These are phyloP conservation scores for Rhizophagus prolifer DNA, from an alignment of 192 early-diverging fungal genomes.

Conservation along the genomic window DNA sequence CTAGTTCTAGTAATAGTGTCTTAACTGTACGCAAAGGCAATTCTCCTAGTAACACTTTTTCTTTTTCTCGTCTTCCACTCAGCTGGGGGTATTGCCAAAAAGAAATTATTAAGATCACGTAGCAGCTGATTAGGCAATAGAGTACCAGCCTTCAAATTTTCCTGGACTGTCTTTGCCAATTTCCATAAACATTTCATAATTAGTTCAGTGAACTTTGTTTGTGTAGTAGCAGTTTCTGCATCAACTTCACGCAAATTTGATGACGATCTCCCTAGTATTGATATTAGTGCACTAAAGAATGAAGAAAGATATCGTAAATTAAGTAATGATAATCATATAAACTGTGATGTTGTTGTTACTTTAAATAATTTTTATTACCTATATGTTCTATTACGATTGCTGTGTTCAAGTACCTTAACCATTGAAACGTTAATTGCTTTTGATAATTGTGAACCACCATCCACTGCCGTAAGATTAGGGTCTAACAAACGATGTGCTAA, in stretches of 20 bases:
- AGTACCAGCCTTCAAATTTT: slow-evolving; percentile 60
- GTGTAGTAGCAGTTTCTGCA: slow-evolving; percentile 42
- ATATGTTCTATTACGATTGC: slow-evolving; percentile 74
- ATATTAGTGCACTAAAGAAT: slow-evolving; percentile 65
- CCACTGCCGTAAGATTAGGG: slow-evolving; percentile 61
- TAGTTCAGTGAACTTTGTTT: slow-evolving; percentile 81
- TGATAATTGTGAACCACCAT: slow-evolving; percentile 58
- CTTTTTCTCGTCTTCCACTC: slow-evolving; percentile 83
- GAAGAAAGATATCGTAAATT: neutral
- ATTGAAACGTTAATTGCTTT: slow-evolving; percentile 85
- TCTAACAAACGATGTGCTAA: slow-evolving; percentile 80
- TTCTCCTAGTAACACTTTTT: slow-evolving; percentile 79
- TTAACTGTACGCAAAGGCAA: slow-evolving; percentile 95
- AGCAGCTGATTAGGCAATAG: slow-evolving; percentile 70
- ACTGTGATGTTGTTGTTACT: too few relatives aligned
- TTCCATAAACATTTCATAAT: slow-evolving; percentile 99
- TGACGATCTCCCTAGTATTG: slow-evolving; percentile 63
- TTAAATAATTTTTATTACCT: slow-evolving; percentile 45
- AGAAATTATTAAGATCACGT: slow-evolving; percentile 77
- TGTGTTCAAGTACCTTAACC: slow-evolving; percentile 88
- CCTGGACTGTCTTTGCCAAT: slow-evolving; percentile 80
- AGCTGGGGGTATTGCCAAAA: slow-evolving; percentile 73
- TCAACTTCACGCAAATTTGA: slow-evolving; percentile 52
- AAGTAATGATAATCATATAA: neutral
- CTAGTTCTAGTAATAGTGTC: slow-evolving; percentile 82